Base-by-base conservation (phyloP, 2,329 filamentous ascomycete genomes). In the Exophiala spinifera region DNA sequence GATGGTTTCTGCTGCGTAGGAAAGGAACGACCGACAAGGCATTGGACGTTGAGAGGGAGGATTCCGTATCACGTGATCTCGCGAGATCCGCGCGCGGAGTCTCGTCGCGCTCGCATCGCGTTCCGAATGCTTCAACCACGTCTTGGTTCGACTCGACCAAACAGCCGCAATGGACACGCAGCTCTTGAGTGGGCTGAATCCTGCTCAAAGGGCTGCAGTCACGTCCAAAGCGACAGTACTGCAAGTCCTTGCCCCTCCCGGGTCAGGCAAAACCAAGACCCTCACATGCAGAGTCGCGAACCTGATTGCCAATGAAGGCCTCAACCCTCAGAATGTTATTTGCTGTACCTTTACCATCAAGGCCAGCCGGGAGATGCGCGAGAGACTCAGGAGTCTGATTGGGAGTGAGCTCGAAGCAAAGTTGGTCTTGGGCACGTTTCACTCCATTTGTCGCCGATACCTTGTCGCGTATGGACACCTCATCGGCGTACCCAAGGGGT, bases 341-440 rank as follows among this genome's bases (percentile, higher is more conserved):
- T 92, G 96, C 56, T 94, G 92, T 58, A 97, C 92, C 0, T 99
- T 99, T 68, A 99, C 94, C 1, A 91, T 96, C 69, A 97, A 97
- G 70, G 91, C 94, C 1, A 89, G 91, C 15, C 82, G 80, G 15
- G 92, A 97, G 74, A 99, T 99, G 92, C 90, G 91, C 65, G 85
- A 90, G 66, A 83, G 92, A 6, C 89, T 97, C 53, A 84, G 85
- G 0, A 86, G 81, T 55, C 79, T 89, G n/a, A 78, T 97, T n/a
- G 91, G 91, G 1, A 81, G 87, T 56, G 85, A 85, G 4, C 74
- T 85, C 14, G 88, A 91, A 67, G 85, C 81, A 51, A 88, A 85
- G 64, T 78, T 99, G 60, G 81, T 96, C 28, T 76, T 99, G 3
- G 92, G 92, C 15, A 99, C 94, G 0, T 97, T 99, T 63, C 92